Evolutionary conservation across 768 basidiomycete genomes (phyloP).

Genomic region (Mycena crocata): DNA sequence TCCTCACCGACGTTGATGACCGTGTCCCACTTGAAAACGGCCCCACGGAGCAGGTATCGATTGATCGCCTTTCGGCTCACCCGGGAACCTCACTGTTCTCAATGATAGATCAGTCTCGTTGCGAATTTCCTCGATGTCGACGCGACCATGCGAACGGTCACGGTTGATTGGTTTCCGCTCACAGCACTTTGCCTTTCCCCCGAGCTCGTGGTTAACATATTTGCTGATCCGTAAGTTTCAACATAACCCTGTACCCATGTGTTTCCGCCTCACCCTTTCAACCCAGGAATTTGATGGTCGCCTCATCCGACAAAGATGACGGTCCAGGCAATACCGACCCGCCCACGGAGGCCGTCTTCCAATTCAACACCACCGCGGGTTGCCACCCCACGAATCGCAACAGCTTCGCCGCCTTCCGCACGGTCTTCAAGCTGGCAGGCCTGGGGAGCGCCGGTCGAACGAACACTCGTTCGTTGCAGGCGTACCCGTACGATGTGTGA

Average conservation of each 20-base stretch:
- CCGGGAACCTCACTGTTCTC: background rate
- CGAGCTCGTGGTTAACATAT: slow-evolving; percentile 9
- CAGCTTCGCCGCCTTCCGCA: slow-evolving; percentile 17
- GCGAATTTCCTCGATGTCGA: slow-evolving; percentile 12
- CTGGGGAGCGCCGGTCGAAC: background rate
- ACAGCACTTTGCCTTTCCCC: background rate
- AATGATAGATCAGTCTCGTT: background rate
- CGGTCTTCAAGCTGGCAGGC: slow-evolving; percentile 1
- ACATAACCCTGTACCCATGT: background rate
- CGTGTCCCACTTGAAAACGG: background rate
- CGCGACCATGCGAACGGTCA: background rate
- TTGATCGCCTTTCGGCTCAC: background rate
- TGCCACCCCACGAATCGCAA: background rate
- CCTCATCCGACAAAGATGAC: no score
- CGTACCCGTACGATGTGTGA: slow-evolving; percentile 12
- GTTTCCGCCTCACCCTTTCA: background rate
- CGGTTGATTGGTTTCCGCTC: slow-evolving; percentile 8
- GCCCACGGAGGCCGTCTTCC: background rate
- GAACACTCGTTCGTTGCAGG: slow-evolving; percentile 1
- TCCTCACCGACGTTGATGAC: slow-evolving; percentile 16
- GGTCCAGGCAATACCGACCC: background rate
- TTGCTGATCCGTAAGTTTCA: slow-evolving; percentile 10
- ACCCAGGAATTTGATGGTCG: background rate
- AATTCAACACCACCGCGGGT: background rate
- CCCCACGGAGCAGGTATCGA: background rate